Conservation (phyloP, 1,284 basidiomycete species). For the Ceratobasidium sp. region DNA sequence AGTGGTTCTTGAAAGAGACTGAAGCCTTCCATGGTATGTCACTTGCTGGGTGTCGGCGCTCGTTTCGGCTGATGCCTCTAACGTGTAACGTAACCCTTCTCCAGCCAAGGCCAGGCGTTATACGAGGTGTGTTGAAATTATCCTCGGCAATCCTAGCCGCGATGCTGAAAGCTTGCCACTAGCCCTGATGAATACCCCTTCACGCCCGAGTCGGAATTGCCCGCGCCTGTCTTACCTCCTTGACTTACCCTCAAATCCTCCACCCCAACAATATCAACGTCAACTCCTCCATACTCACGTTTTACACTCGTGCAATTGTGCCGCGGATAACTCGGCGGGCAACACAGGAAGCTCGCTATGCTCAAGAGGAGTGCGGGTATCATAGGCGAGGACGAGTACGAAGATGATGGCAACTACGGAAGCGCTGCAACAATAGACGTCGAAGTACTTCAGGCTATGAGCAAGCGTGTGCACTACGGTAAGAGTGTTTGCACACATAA, state of each 20-base stretch:
- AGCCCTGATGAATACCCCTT: conserved; percentile 99
- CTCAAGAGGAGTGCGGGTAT: conserved; percentile 71
- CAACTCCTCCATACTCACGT: conserved; percentile 85
- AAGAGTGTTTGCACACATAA: conserved; percentile 45
- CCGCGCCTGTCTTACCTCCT: conserved; percentile 81
- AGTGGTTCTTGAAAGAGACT: conserved; percentile 96
- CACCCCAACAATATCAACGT: conserved; percentile 85
- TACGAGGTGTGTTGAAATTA: conserved; percentile 67
- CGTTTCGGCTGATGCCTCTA: neutral
- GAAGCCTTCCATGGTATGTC: conserved; percentile 91
- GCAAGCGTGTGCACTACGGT: conserved; percentile 98
- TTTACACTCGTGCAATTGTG: conserved; percentile 83
- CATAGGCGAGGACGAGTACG: conserved; percentile 66
- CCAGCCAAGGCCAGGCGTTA: conserved; percentile 91
- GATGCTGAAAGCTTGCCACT: neutral
- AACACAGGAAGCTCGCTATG: conserved; percentile 64
- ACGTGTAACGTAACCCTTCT: conserved; percentile 8
- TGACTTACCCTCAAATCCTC: conserved; percentile 79
- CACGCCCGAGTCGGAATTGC: conserved; percentile 74
- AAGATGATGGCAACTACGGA: conserved; percentile 98
- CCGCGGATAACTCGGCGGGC: conserved; percentile 80
- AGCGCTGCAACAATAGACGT: conserved; percentile 93
- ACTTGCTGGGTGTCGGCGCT: conserved; percentile 18
- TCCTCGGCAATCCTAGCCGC: conserved; percentile 14
- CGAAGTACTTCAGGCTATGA: conserved; percentile 92